Conservation (phyloP, 1,284 basidiomycete species). For the Cystobasidium sp. region DNA sequence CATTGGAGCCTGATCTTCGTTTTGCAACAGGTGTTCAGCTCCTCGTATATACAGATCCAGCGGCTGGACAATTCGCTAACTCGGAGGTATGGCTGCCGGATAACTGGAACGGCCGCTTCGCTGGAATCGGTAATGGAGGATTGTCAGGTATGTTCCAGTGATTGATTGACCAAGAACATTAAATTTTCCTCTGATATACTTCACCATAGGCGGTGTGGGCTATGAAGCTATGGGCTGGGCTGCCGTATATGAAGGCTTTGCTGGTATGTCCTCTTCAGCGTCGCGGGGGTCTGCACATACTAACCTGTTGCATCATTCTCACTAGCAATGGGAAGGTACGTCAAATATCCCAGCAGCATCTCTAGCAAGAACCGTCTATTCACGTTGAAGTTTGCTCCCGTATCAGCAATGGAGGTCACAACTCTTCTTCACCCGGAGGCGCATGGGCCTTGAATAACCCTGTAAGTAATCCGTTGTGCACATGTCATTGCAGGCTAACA, state of each 20-base stretch:
- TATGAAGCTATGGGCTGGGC: conserved; percentile 13
- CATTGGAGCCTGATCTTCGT: neutral
- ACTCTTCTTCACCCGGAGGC: neutral
- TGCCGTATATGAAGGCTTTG: conserved; percentile 23
- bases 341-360: too few relatives aligned
- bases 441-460: conserved; percentile 29
- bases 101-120: conserved; percentile 38
- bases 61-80: conserved; percentile 16
- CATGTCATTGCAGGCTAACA: too few relatives aligned
- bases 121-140: conserved; percentile 30
- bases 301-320: too few relatives aligned
- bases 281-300: too few relatives aligned
- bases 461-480: neutral
- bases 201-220: neutral
- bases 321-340: too few relatives aligned
- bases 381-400: neutral
- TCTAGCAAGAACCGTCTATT: too few relatives aligned
- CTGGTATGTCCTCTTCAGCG: conserved; percentile 3
- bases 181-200: too few relatives aligned
- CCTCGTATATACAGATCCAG: neutral
- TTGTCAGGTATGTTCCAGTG: neutral
- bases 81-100: conserved; percentile 43
- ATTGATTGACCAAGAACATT: neutral
- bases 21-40: neutral
- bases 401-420: conserved; percentile 27